Base-by-base conservation (phyloP, 2,329 filamentous ascomycete genomes). In the Beauveria varroae region DNA sequence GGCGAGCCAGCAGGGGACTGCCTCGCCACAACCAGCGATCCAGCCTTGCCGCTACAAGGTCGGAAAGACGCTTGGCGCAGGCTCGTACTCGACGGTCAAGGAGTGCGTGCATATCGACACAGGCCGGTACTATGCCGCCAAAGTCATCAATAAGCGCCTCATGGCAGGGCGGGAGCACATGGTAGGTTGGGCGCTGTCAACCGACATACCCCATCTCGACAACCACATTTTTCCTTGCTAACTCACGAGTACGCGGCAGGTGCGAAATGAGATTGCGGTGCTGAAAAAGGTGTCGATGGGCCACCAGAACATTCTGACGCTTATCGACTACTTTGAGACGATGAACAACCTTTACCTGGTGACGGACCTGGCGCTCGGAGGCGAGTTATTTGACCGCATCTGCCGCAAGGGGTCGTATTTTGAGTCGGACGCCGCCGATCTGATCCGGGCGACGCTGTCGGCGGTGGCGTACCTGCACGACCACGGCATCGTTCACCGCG, bases 341-440 rank as follows among this genome's bases (percentile, higher is more conserved):
- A 96, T 97, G 90, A 98, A 99, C 79, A 99, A 99, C 76, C 84
- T 99, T 66, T 99, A 99, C 74, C 87, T 99, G 43, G 95, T 99
- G 57, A 98, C 95, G 49, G 95, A 99, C 71, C 88, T 99, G 37
- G 95, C 95, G 20, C 86, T 98, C 20, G 95, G 95, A 65, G 95
- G 95, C 68, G 95, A 99, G 75, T 86, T 99, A 18, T 99, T 99
- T 74, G 95, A 99, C 75, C 91, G 95, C 68, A 99, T 99, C 75
- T 99, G 95, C 76, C 89, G 95, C 66, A 99, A 99, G 78, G 95
- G 95, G 66, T 96, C 91, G 63, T 99, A 99, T 81, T 98, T 96
- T 79, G 95, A 99, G 77, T 93, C 91, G 50, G 95, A 99, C 73
- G 95, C 95, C 16, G 93, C 92, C 64, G 93, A 97, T 70, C 85